Percentiles rank a stretch among this genome's conserved stretches.
These are phyloP conservation scores for Pythium sp. DNA, from an alignment of 352 stramenopile genomes.

Conservation along the genomic window DNA sequence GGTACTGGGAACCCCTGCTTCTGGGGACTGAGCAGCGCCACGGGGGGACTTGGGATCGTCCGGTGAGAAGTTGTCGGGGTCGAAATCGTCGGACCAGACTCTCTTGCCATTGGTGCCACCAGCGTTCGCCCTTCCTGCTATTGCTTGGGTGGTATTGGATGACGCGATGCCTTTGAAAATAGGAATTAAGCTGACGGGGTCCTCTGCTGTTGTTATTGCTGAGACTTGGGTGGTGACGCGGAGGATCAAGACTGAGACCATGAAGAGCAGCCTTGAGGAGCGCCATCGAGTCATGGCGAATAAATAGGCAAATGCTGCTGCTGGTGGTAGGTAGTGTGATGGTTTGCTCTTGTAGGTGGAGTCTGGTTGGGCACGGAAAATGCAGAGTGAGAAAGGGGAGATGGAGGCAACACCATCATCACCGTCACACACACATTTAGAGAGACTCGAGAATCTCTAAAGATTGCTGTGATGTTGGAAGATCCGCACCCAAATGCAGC, in stretches of 20 bases:
- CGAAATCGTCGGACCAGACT: not conserved
- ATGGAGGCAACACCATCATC: not conserved
- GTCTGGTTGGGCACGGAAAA: conserved; percentile 5
- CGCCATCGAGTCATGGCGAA: conserved; percentile 5
- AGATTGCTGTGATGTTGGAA: not conserved
- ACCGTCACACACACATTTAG: not conserved
- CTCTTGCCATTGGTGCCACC: not conserved
- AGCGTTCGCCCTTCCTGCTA: not conserved
- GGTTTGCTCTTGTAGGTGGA: not conserved
- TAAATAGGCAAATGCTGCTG: not conserved
- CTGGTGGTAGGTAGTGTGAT: not conserved
- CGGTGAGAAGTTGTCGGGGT: conserved; percentile 6
- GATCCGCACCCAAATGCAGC: not conserved
- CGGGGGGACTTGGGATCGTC: not conserved
- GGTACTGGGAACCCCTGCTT: not conserved
- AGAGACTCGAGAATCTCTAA: not conserved
- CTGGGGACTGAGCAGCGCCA: not conserved
- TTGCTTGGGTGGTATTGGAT: not conserved
- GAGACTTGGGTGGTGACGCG: not conserved
- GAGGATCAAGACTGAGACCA: not conserved
- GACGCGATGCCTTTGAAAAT: not conserved
- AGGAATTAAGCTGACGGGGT: conserved; percentile 1
- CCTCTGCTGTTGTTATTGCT: not conserved
- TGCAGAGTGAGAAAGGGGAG: conserved; percentile 13
- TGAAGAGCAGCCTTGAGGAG: not conserved